A percentile compares a stretch with the other conserved stretches of the same genome.
Evolutionary conservation across 1,284 basidiomycete species (phyloP).

Genomic region (Sporisorium graminicola): DNA sequence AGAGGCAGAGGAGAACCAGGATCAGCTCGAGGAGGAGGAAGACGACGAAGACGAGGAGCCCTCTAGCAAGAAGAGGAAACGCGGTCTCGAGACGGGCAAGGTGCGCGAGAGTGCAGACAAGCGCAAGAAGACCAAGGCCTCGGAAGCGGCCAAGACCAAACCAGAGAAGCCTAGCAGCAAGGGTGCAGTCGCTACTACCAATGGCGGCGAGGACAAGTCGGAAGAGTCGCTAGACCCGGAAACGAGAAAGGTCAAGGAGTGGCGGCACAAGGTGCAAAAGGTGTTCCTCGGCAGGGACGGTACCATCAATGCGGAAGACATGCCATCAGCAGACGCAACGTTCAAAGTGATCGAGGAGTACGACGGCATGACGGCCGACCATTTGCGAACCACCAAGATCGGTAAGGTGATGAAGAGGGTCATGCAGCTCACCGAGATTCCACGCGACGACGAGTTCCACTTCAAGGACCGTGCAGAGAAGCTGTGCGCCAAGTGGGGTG

Average conservation of each 20-base stretch:
- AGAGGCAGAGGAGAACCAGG: slow-evolving; percentile 73
- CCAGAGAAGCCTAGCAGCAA: slow-evolving; percentile 40
- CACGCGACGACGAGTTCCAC: slow-evolving; percentile 85
- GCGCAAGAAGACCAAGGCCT: slow-evolving; percentile 47
- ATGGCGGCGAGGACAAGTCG: slow-evolving; percentile 72
- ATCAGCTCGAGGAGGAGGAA: slow-evolving; percentile 73
- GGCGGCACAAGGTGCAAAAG: slow-evolving; percentile 91
- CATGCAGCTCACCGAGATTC: slow-evolving; percentile 78
- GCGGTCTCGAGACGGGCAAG: slow-evolving; percentile 29
- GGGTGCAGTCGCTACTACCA: slow-evolving; percentile 24
- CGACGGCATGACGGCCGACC: slow-evolving; percentile 83
- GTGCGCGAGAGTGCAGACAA: slow-evolving; percentile 49
- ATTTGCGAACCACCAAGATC: slow-evolving; percentile 89
- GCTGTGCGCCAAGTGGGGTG: slow-evolving; percentile 71
- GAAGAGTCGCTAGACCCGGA: slow-evolving; percentile 74
- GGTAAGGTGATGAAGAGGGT: slow-evolving; percentile 98
- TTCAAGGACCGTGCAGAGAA: slow-evolving; percentile 80
- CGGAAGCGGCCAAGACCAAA: slow-evolving; percentile 43
- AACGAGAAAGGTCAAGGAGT: slow-evolving; percentile 75
- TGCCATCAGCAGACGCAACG: slow-evolving; percentile 76
- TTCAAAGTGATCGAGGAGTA: slow-evolving; percentile 88
- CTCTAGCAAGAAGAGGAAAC: slow-evolving; percentile 69
- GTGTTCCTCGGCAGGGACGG: slow-evolving; percentile 78
- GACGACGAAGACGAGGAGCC: slow-evolving; percentile 77
- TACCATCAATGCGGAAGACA: slow-evolving; percentile 65